Evolutionary conservation across 441 rosid genomes (phyloP), one percentile per base, ranked within the genome.

Genomic region (Corymbia citriodora): DNA sequence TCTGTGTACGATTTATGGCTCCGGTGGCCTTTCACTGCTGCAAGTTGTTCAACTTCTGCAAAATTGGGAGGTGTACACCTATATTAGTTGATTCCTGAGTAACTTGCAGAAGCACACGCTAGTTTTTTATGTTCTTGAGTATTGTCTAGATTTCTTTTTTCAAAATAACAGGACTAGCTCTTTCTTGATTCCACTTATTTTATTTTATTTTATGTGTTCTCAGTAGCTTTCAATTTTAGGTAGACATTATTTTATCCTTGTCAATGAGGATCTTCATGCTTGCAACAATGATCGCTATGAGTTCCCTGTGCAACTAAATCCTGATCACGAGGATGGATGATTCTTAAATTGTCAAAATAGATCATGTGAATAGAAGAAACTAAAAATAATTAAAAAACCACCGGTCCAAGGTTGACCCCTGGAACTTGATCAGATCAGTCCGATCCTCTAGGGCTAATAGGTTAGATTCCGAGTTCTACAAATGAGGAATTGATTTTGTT

Each of bases 401-500:
- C 8, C 12, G 5, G 17, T 61, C 15, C 65, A 25, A 59, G 15
- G 15, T 25, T 59, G n/a, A n/a, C n/a, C n/a, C n/a, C n/a, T n/a
- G n/a, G n/a, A n/a, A n/a, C n/a, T n/a, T n/a, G n/a, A n/a, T n/a
- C n/a, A n/a, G n/a, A n/a, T n/a, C n/a, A n/a, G n/a, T n/a, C n/a
- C n/a, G n/a, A n/a, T n/a, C n/a, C n/a, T n/a, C n/a, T 27, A n/a
- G n/a, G n/a, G n/a, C n/a, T n/a, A 0, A 61, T 29, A n/a, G 8
- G 70, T 3, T 29, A 7, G 17, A 61, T 29, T 61, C 70, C 4
- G 0, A 0, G 3, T 27, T 61, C 33, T 12, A 61, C 9, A 27
- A 61, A 61, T 7, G 5, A 1, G 0, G 2, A 61, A 27, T 29
- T 0, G 2, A 27, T 13, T 31, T 1, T 5, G 2, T 27, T n/a